Conservation (phyloP, 169 alveolate genomes). For the Plasmodium ovale region DNA sequence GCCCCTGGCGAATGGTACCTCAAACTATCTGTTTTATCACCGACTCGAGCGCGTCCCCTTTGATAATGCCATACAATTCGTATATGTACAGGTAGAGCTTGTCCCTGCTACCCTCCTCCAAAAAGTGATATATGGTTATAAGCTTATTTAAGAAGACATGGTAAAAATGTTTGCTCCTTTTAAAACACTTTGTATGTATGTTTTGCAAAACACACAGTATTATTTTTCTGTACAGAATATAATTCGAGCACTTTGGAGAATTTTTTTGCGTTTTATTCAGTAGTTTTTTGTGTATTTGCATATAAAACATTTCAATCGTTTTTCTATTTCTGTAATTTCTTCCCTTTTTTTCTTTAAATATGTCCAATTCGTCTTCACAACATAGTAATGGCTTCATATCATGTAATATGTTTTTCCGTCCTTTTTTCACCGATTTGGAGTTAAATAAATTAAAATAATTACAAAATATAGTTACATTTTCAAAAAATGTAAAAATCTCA, state of each 20-base stretch:
- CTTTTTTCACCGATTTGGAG: conserved; percentile 1
- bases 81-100: conserved; percentile 59
- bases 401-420: too few relatives aligned
- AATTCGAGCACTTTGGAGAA: conserved; percentile 25
- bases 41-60: conserved; percentile 23
- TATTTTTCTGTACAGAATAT: conserved; percentile 27
- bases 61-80: conserved; percentile 43
- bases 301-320: conserved; percentile 7
- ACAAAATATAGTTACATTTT: conserved; percentile 25
- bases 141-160: conserved; percentile 65
- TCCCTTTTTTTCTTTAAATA: background rate
- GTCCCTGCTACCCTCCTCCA: conserved; percentile 6
- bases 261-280: conserved; percentile 15
- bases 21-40: conserved; percentile 45
- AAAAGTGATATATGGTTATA: conserved; percentile 62
- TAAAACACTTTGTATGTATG: conserved; percentile 55
- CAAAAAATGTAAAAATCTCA: conserved; percentile 51
- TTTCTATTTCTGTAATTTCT: background rate
- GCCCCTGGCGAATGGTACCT: background rate
- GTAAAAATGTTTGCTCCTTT: conserved; percentile 37
- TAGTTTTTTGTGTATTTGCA: conserved; percentile 23
- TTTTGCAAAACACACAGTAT: conserved; percentile 30
- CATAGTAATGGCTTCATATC: too few relatives aligned
- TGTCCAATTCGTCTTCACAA: background rate
- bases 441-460: conserved; percentile 11